Conservation (phyloP, 176 grass and related monocot species). For the Oryza glumipatula region DNA sequence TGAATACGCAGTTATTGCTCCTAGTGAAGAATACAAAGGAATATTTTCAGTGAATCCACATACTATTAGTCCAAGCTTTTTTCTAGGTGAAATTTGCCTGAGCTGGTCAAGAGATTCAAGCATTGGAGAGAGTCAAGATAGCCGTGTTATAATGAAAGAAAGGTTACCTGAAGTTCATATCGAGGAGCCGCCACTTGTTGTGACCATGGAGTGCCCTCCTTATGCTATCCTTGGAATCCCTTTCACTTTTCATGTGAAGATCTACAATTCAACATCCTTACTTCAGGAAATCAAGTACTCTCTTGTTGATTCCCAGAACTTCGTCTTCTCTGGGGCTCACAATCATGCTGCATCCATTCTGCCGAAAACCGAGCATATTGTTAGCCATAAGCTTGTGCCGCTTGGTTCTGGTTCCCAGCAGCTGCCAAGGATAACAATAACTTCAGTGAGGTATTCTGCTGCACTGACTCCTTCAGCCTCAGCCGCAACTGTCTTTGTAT, state of each 20-base stretch:
- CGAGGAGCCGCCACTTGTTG: constrained; percentile 83
- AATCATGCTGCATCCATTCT: constrained; percentile 77
- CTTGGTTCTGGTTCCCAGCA: constrained; percentile 76
- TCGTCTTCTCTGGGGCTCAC: constrained; percentile 90
- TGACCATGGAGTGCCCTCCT: constrained; percentile 82
- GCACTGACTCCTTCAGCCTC: constrained; percentile 60
- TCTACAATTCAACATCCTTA: constrained; percentile 78
- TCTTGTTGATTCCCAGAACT: constrained; percentile 89
- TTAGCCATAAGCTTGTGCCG: constrained; percentile 88
- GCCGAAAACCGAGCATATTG: constrained; percentile 64
- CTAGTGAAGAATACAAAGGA: constrained; percentile 80
- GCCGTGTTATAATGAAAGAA: constrained; percentile 55
- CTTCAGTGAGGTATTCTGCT: constrained; percentile 88
- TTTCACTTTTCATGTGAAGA: constrained; percentile 85
- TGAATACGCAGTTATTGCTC: constrained; percentile 54
- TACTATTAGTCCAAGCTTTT: constrained; percentile 47
- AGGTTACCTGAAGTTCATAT: constrained; percentile 65
- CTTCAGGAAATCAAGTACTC: constrained; percentile 98
- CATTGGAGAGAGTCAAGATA: constrained; percentile 51
- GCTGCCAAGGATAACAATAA: constrained; percentile 75
- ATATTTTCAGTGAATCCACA: constrained; percentile 76
- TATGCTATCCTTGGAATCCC: constrained; percentile 77
- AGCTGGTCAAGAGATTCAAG: constrained; percentile 77
- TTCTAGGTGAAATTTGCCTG: constrained; percentile 69
- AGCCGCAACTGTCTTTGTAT: constrained; percentile 76